Base-by-base conservation (phyloP, 2,329 filamentous ascomycete species). In the Diplocarpon mali region DNA sequence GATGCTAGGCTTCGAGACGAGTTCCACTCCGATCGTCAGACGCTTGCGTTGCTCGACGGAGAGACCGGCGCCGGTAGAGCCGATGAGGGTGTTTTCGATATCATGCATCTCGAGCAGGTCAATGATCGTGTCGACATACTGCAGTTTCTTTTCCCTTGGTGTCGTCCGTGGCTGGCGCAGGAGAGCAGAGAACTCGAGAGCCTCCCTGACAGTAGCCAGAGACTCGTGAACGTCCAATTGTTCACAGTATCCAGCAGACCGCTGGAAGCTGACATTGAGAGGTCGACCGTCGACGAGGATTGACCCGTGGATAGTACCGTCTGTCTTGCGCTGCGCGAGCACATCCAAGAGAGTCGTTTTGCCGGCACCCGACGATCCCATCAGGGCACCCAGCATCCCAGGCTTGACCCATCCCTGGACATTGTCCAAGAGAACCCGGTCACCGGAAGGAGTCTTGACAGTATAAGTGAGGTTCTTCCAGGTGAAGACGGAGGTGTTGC, bases 201-300 rank as follows among this genome's bases (percentile, higher is more conserved):
- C 87, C 66, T 95, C 90, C 49, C 89, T 80, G 27, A 95, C 88
- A 1, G 89, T 95, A 0, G 54, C 40, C 16, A 86, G 92, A 38
- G 81, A 72, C 38, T 94, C 71, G 61, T 95, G 88, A 11, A 95
- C 72, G 73, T 95, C 89, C 60, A 94, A 85, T 62, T 95, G 89
- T 60, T 94, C 86, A 30, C 89, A 87, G 55, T 94, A 94, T 35
- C 88, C 88, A 0, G 58, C 53, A 15, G 57, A 60, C 15, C 88
- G 82, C 64, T 94, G 88, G 72, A 95, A 95, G 0, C 83, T 87
- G 35, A 74, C 71, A 51, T 92, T 85, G 27, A 85, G 78, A 20
- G 78, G 80, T 17, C 70, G 72, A 20, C 76, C 76, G 47, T 79
- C 73, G 8, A 80, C 73, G 9, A 75, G 64, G 78, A 94, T 90